Evolutionary conservation across 2,329 filamentous ascomycete genomes (phyloP), one percentile per base, ranked within the genome.

Genomic region (Aspergillus tanneri): DNA sequence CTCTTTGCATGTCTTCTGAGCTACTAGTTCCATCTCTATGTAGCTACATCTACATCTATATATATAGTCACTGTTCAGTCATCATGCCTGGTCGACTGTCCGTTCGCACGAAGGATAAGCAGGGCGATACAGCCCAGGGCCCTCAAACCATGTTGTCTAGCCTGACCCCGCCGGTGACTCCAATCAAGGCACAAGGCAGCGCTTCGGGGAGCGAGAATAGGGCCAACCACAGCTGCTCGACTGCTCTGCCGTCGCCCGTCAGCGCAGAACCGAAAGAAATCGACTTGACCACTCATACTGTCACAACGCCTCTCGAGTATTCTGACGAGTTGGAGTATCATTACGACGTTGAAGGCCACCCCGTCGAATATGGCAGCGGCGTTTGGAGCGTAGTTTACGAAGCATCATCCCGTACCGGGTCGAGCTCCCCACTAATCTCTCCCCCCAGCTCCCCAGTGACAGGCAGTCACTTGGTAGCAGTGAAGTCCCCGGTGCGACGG

Each of bases 371-470:
- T 43, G 75, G 74, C 19, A 66, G 64, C 28, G 75, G 75, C 19
- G 72, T 66, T 14, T 77, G 74, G 74, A 77, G 74, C 51, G 68
- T 66, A 14, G 75, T 77, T 14, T 75, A 72, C 58, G 71, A 70
- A 51, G 75, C 72, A 9, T 62, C 52, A 4, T 61, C 64, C 10
- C 58, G 42, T 16, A 30, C 50, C 55, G 10, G 25, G 54, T 27
- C 30, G 49, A n/a, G 37, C 25, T 10, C 46, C 22, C 34, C 55
- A 24, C 22, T 46, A 12, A 40, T 61, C 22, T 69, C 65, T 27
- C 63, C 66, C 35, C 66, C 69, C 12, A 68, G 65, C 40, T 72
- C 72, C 10, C 69, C 72, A 24, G 56, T 57, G 6, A 57, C 60
- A 18, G 55, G 45, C 22, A 57, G 47, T 18, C 64, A 60, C 12